Conservation (phyloP, 768 basidiomycete genomes). For the Phaeolepiota aurea region DNA sequence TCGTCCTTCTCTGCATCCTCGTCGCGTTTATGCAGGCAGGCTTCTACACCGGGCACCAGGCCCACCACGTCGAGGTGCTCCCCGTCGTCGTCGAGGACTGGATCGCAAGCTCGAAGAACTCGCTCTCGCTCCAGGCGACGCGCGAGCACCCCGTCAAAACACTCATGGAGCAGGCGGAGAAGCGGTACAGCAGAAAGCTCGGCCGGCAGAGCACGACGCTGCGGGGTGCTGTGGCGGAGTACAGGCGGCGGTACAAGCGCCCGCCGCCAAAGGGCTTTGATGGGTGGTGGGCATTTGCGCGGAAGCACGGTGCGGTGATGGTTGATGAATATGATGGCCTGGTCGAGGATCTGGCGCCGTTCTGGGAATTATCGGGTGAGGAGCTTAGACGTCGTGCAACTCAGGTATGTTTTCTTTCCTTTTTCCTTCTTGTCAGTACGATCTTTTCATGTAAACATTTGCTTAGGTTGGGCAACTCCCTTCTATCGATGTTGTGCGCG, state of each 20-base stretch:
- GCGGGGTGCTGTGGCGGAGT: conserved; percentile 72
- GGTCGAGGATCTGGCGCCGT: conserved; percentile 75
- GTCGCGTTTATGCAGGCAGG: conserved; percentile 44
- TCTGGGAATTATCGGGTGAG: conserved; percentile 65
- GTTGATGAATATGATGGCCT: conserved; percentile 87
- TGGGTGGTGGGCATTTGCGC: conserved; percentile 79
- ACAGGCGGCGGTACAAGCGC: conserved; percentile 67
- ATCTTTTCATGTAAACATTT: conserved; percentile 54
- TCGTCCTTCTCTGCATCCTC: conserved; percentile 33
- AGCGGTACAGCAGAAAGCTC: conserved; percentile 58
- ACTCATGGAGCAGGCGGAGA: conserved; percentile 79
- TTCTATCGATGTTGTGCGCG: conserved; percentile 80
- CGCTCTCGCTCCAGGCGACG: conserved; percentile 1
- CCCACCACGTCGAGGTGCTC: conserved; percentile 10
- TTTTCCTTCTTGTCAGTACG: conserved; percentile 36
- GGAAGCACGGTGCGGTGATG: conserved; percentile 64
- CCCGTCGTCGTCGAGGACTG: neutral
- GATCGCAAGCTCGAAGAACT: conserved; percentile 3
- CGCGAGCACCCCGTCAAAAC: conserved; percentile 71
- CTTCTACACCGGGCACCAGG: conserved; percentile 29
- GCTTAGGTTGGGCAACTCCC: conserved; percentile 67
- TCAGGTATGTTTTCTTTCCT: conserved; percentile 31
- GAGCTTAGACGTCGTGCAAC: conserved; percentile 60
- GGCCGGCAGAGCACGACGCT: conserved; percentile 75
- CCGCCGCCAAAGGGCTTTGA: conserved; percentile 89